Evolutionary conservation across 2,329 filamentous ascomycete species (phyloP).

Genomic region (Penicillium digitatum): DNA sequence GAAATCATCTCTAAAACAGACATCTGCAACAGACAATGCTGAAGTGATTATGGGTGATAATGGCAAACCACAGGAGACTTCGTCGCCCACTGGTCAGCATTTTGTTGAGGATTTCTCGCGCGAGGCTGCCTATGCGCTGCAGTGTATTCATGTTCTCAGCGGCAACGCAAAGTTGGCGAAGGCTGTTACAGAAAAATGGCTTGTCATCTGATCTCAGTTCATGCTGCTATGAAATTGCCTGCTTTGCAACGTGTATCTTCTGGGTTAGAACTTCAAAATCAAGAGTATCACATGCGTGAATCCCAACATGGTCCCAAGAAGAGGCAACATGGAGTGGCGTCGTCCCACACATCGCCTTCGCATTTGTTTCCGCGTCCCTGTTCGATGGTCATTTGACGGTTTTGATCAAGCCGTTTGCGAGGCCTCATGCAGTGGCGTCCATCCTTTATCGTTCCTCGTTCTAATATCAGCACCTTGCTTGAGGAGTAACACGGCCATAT

Average conservation of each 20-base stretch:
- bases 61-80: slow-evolving; percentile 1
- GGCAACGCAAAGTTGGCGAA: slow-evolving; percentile 61
- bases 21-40: slow-evolving; percentile 44
- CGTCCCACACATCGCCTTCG: too few relatives aligned
- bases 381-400: too few relatives aligned
- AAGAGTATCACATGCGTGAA: too few relatives aligned
- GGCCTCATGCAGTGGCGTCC: too few relatives aligned
- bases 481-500: too few relatives aligned
- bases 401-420: too few relatives aligned
- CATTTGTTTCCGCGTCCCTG: too few relatives aligned
- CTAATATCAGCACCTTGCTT: too few relatives aligned
- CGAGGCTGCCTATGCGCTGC: slow-evolving; percentile 72
- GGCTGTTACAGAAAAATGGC: slow-evolving; percentile 57
- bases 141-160: slow-evolving; percentile 61
- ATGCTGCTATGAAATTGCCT: neutral
- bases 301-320: too few relatives aligned
- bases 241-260: neutral
- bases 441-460: too few relatives aligned
- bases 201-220: slow-evolving; percentile 46
- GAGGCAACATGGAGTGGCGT: too few relatives aligned
- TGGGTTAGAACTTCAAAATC: neutral
- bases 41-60: slow-evolving; percentile 26
- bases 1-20: slow-evolving; percentile 12
- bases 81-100: slow-evolving; percentile 6
- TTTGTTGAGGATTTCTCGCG: slow-evolving; percentile 57